A percentile compares a stretch with the other conserved stretches of the same genome.
phyloP scores from a whole-genome alignment of 768 basidiomycete genomes.

The Chalciporus chontae region DNA sequence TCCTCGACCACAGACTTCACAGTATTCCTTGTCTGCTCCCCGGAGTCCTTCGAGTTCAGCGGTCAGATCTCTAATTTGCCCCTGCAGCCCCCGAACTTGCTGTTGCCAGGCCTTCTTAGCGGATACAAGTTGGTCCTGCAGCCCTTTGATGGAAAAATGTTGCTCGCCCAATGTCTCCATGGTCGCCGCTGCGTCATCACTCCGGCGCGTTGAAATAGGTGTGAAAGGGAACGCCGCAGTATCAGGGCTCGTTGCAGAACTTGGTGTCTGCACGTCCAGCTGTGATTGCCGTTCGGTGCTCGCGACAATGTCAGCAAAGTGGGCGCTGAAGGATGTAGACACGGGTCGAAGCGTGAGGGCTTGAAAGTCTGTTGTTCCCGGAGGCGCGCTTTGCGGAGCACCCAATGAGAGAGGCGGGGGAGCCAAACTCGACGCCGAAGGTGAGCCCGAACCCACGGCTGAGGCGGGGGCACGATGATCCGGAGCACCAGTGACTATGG shows the following conservation, averaged over 20 bases:
- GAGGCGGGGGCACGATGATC: constrained; percentile 13
- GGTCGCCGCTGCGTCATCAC: constrained; percentile 30
- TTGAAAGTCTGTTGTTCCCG: constrained; percentile 59
- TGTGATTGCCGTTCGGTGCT: constrained; percentile 27
- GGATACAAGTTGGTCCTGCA: constrained; percentile 59
- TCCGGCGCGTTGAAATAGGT: constrained; percentile 33
- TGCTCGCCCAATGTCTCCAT: constrained; percentile 38
- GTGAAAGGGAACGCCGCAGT: constrained; percentile 48
- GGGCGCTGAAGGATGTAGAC: constrained; percentile 70
- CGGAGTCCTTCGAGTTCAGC: constrained; percentile 61
- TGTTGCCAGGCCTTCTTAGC: constrained; percentile 66
- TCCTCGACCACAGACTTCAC: constrained; percentile 61
- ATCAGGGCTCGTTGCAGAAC: constrained; percentile 40
- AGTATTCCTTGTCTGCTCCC: constrained; percentile 42
- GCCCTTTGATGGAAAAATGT: constrained; percentile 42
- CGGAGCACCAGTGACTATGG: constrained; percentile 26
- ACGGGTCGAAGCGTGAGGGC: constrained; percentile 69
- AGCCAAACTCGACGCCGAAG: constrained; percentile 11
- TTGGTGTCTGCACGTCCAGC: constrained; percentile 48
- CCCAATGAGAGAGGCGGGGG: constrained; percentile 11
- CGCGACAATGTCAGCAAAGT: constrained; percentile 50
- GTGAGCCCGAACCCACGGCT: constrained; percentile 8
- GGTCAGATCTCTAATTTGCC: constrained; percentile 68
- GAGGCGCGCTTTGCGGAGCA: constrained; percentile 61
- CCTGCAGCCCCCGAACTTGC: constrained; percentile 73